phyloP scores from a whole-genome alignment of 805 yeast species.

The Yamadazyma akitaensis region DNA sequence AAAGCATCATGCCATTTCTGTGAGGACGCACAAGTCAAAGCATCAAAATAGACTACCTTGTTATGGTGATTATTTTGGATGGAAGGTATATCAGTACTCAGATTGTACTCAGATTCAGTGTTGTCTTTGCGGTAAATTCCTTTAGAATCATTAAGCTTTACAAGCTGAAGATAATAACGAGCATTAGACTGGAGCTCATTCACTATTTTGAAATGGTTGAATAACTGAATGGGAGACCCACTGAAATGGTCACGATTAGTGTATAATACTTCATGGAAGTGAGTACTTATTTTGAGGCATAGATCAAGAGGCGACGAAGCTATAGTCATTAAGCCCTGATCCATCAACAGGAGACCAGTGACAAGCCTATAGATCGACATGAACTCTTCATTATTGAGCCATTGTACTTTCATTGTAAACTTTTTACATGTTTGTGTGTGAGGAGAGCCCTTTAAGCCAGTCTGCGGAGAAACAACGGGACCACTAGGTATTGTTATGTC shows the following conservation, averaged over 20 bases:
- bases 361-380: constrained; percentile 1
- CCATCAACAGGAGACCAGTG: not conserved
- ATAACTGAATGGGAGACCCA: not conserved
- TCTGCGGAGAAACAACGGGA: too few relatives aligned
- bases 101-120: not conserved
- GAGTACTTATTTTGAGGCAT: not conserved
- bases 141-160: not conserved
- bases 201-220: not conserved
- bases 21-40: not conserved
- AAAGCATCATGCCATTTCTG: not conserved
- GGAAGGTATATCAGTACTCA: not conserved
- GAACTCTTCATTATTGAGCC: constrained; percentile 2
- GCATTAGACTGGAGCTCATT: not conserved
- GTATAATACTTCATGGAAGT: not conserved
- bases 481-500: not conserved
- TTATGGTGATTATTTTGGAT: not conserved
- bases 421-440: not conserved
- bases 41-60: not conserved
- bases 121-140: not conserved
- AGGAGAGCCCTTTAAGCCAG: not conserved
- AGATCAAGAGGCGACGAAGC: constrained; percentile 1
- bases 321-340: not conserved
- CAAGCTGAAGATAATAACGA: not conserved
- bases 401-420: not conserved
- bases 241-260: not conserved